These are phyloP conservation scores for Dendrobium catenatum DNA, from an alignment of 106 monocot genomes.

Conservation along the genomic window DNA sequence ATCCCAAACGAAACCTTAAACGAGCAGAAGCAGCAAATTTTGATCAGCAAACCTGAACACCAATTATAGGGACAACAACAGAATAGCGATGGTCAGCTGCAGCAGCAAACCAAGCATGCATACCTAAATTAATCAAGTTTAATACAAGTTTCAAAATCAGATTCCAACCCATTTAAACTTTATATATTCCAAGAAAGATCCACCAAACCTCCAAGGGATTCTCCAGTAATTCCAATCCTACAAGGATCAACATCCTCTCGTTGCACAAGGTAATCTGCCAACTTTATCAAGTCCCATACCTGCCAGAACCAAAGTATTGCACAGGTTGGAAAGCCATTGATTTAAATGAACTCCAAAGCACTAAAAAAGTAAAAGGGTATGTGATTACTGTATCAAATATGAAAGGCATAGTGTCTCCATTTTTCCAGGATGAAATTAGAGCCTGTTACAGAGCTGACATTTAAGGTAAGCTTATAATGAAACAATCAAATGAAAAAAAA, in stretches of 20 bases:
- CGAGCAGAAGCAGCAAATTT: neutral
- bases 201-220: constrained; percentile 88
- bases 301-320: constrained; percentile 13
- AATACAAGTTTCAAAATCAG: constrained; percentile 3
- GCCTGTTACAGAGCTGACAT: constrained; percentile 30
- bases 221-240: constrained; percentile 90
- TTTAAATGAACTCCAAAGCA: neutral
- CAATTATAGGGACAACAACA: constrained; percentile 87
- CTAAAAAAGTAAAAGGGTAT: neutral
- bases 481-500: constrained; percentile 3
- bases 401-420: constrained; percentile 91
- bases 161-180: neutral
- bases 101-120: constrained; percentile 99
- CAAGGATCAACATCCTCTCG: constrained; percentile 77
- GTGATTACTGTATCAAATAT: constrained; percentile 82
- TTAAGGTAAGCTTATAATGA: neutral
- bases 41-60: constrained; percentile 71
- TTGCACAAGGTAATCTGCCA: constrained; percentile 79
- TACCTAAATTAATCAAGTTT: constrained; percentile 42
- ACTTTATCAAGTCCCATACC: constrained; percentile 97
- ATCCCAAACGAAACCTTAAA: neutral
- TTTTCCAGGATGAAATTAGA: constrained; percentile 83
- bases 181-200: neutral
- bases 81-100: constrained; percentile 66
- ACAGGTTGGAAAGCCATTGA: neutral